A percentile compares a stretch with the other conserved stretches of the same genome.
phyloP scores from a whole-genome alignment of 2,329 filamentous ascomycete species.

The Periconia macrospinosa region DNA sequence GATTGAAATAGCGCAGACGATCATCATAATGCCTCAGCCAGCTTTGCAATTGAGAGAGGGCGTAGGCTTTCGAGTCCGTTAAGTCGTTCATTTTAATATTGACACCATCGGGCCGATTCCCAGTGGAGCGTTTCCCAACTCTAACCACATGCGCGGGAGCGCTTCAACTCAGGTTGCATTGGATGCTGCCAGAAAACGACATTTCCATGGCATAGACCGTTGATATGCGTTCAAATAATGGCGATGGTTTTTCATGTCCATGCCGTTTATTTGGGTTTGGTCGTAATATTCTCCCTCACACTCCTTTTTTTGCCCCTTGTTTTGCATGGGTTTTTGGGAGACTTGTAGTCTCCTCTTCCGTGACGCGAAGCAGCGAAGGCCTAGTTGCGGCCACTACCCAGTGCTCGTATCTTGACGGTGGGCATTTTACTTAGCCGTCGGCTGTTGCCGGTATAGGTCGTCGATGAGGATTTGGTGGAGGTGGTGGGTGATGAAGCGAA shows the following conservation, averaged over 20 bases:
- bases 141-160: neutral
- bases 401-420: conserved; percentile 34
- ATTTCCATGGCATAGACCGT: no score
- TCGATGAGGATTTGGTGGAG: conserved; percentile 28
- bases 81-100: conserved; percentile 8
- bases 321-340: neutral
- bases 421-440: conserved; percentile 41
- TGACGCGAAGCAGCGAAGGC: neutral
- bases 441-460: conserved; percentile 17
- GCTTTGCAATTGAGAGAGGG: neutral
- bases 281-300: conserved; percentile 1
- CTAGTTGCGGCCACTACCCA: conserved; percentile 32
- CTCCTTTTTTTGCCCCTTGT: conserved; percentile 1
- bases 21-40: neutral
- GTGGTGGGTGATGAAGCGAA: conserved; percentile 55
- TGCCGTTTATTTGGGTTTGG: no score
- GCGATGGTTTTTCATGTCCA: no score
- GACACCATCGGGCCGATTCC: neutral
- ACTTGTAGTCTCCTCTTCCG: neutral
- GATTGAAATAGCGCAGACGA: neutral
- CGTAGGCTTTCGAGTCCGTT: conserved; percentile 7
- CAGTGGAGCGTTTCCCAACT: neutral
- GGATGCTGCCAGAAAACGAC: no score
- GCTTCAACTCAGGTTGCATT: neutral
- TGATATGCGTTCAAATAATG: no score